Evolutionary conservation across 352 stramenopile species (phyloP), one percentile per base, ranked within the genome.

Genomic region (Peronospora belbahrii): DNA sequence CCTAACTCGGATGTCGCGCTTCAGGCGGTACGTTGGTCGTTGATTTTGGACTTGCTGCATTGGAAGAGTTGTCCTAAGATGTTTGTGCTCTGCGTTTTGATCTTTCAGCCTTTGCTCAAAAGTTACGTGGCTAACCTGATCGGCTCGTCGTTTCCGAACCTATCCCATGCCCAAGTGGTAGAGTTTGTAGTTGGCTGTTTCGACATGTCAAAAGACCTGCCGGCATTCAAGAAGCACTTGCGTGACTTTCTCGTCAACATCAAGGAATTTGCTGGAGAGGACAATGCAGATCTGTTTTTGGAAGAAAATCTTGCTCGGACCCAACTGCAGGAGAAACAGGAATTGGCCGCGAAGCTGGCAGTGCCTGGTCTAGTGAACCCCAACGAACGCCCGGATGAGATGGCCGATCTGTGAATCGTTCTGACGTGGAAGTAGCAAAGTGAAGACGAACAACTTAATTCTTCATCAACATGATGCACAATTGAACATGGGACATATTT

Each of bases 191-290:
- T 97, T 25, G 95, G 95, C 8, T 96, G 98, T 71, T 98, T 99
- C 59, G 94, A 99, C 65, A 76, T 97, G 47, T 91, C 90, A 19
- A 98, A 98, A 77, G 96, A 99, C 59, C 70, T 98, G 35, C 70
- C 82, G 36, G 89, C 90, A 32, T 99, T 99, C 74, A 99, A 99
- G 78, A 97, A 96, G 48, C 96, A 98, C 66, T 62, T 99, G 55
- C 87, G 97, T 53, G 96, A 99, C 66, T 99, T 99, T 74, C 83
- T 99, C 20, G 96, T 99, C 43, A 94, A 98, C 54, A 78, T 99
- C 43, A 99, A 90, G 62, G 96, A 99, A 65, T 99, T 99, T 67
- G 95, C 81, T 6, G 76, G 81, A 3, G 95, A 99, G 74, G 95
- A 99, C 68, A 98, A 98, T 63, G 87, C 83, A 28, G 94, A 97